These are phyloP conservation scores for Panicum virgatum DNA, from an alignment of 202 grass and related monocot genomes.

Conservation along the genomic window DNA sequence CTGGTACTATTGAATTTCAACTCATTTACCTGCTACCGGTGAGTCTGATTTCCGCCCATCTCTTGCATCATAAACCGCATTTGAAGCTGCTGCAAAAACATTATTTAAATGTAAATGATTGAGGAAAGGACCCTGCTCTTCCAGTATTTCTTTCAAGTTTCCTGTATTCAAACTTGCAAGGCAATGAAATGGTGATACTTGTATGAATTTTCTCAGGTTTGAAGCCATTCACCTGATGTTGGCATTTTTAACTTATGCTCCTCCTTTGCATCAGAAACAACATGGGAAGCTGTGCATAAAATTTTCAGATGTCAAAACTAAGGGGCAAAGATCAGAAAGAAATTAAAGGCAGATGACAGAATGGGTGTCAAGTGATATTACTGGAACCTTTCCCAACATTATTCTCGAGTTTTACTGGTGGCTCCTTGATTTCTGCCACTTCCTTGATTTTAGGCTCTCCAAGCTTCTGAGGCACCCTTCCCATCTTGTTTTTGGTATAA, in stretches of 20 bases:
- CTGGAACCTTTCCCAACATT: conserved; percentile 64
- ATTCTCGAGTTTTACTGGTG: conserved; percentile 47
- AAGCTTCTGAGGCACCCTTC: conserved; percentile 52
- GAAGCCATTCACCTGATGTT: conserved; percentile 45
- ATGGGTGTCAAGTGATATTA: conserved; percentile 15
- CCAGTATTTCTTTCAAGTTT: conserved; percentile 10
- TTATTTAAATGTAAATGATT: conserved; percentile 33
- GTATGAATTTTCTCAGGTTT: conserved; percentile 9
- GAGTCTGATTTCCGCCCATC: conserved; percentile 24
- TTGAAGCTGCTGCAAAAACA: conserved; percentile 39
- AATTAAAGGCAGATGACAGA: neutral
- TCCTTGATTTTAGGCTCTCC: conserved; percentile 64
- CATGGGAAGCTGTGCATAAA: conserved; percentile 49
- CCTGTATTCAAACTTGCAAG: conserved; percentile 15
- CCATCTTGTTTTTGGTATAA: conserved; percentile 38
- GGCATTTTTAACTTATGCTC: conserved; percentile 41
- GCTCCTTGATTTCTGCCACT: conserved; percentile 49
- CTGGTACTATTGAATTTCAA: conserved; percentile 22
- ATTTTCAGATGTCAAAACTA: conserved; percentile 20
- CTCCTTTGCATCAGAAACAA: conserved; percentile 44
- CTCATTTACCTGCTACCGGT: conserved; percentile 19
- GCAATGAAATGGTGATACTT: conserved; percentile 6
- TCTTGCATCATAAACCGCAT: conserved; percentile 34
- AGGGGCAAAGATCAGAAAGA: neutral
- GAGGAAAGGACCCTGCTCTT: neutral